Base-by-base conservation (phyloP, 768 basidiomycete genomes). In the Amanita jacksonii region DNA sequence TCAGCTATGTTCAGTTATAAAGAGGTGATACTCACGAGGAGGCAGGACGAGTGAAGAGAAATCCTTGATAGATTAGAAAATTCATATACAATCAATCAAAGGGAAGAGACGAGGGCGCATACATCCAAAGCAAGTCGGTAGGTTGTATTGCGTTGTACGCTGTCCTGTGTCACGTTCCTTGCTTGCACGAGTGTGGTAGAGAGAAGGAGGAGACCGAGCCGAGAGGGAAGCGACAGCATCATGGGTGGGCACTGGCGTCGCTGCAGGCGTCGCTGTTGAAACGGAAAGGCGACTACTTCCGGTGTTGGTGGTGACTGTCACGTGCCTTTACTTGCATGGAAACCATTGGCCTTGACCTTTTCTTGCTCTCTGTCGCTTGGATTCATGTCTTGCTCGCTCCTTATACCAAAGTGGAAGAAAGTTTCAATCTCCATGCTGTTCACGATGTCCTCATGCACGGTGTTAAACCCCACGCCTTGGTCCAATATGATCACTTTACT, bases 401-500 rank as follows among this genome's bases (percentile, higher is more conserved):
- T 0, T 90, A 85, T 58, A 86, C 88, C 3, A 99, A 99, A 65
- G 96, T 99, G 22, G 96, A 99, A 61, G 96, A 99, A 64, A 87
- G 85, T 55, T 97, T 97, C 70, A 92, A 85, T 52, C 73, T 98
- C 7, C 96, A 98, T 57, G 92, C 89, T 0, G 73, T 72, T 0
- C 89, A 96, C 56, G 96, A 99, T 61, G 67, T 89, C 19, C 65
- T 97, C 22, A 73, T 82, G 64, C 81, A 90, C 54, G 91, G 92
- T 2, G 57, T 78, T 13, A 18, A 12, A 13, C 37, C 40, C 36
- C 23, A 23, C 41, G 47, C 20, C 40, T 49, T 47, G 30, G 41
- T 41, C 22, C 45, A 94, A 88, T 97, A 85, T 60, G 96, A 99
- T 58, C 94, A 99, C 56, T 73, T 84, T 53, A 64, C 69, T 4